Base-by-base conservation (phyloP, 139 green algal species). In the Chlorella sp. region DNA sequence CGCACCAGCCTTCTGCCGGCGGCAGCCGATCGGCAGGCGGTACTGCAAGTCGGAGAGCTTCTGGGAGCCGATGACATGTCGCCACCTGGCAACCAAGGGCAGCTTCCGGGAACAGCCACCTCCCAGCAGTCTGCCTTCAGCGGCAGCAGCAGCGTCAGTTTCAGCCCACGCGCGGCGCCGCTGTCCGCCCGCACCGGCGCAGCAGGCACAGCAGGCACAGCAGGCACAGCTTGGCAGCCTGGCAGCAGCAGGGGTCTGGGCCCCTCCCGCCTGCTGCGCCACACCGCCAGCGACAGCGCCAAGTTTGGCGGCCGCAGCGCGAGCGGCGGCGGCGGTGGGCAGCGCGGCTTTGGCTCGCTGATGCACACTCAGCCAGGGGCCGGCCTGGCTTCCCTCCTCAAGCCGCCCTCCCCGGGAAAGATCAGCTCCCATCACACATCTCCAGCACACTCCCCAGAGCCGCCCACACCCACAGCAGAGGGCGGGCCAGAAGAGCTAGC, bases 1-100 rank as follows among this genome's bases (percentile, higher is more conserved):
- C 60, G 87, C 21, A 81, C 39, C 37, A 60, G 69, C 28, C 87
- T 90, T 78, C 64, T 90, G 78, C 87, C 87, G 1, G 61, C 79
- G 1, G 60, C 60, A 22, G 78, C 87, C 1, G 87, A 90, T 66
- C 40, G 87, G 36, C 60, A 80, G 61, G 87, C 87, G 9, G 87
- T 90, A 16, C n/a, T 48, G 57, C 87, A 90, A 2, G 86, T 90
- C 2, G 61, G 86, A 0, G 86, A 90, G 77, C 61, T 90, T 3
- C 28, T 90, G 39, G 16, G 28, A 0, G 64, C n/a, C 22, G 85
- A 82, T 37, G 64, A 80, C 60, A 68, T 18, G 64, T 9, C 64
- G 64, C 21, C 48, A 57, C 48, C 48, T 57, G 48, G 48, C 61
- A 64, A n/a, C 64, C 34, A 76, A 60, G 57, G 36, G n/a, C 3